Percentiles rank a stretch among this genome's conserved stretches.
Evolutionary conservation across 371 early-diverging fungal genomes (phyloP).

Genomic region (Parasitella parasitica): DNA sequence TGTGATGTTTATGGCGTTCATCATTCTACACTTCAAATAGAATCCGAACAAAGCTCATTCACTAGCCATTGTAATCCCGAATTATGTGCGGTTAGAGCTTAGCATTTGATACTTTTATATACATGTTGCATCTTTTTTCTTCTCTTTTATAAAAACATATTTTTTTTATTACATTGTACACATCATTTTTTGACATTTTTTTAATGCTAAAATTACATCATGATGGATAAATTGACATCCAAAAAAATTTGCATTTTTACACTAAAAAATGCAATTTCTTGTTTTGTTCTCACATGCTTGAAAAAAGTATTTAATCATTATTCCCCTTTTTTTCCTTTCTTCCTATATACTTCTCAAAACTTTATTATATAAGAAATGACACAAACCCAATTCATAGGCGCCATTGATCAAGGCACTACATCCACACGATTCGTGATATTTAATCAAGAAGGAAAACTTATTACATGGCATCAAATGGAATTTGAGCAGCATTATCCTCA

Average conservation of each 20-base stretch:
- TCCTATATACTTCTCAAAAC: slow-evolving; percentile 7
- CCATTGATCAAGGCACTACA: slow-evolving; percentile 95
- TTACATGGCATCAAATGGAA: slow-evolving; percentile 78
- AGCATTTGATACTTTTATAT: background rate
- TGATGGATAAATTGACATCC: background rate
- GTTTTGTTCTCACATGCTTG: background rate
- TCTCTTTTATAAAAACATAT: background rate
- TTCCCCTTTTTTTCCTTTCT: slow-evolving; percentile 1
- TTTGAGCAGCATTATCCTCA: slow-evolving; percentile 74
- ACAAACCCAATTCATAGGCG: slow-evolving; percentile 66
- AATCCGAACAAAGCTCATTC: slow-evolving; percentile 45
- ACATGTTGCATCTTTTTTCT: background rate
- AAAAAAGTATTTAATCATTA: background rate
- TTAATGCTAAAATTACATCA: background rate
- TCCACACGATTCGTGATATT: slow-evolving; percentile 91
- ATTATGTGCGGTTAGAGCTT: slow-evolving; percentile 31
- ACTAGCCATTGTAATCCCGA: slow-evolving; percentile 54
- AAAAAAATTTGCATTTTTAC: background rate
- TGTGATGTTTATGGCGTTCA: slow-evolving; percentile 68
- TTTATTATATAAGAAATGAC: slow-evolving; percentile 3
- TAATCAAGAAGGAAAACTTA: slow-evolving; percentile 68
- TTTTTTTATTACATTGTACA: background rate
- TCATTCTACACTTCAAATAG: slow-evolving; percentile 71
- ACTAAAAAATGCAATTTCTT: background rate
- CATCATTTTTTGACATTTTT: background rate